Evolutionary conservation across 1,284 basidiomycete species (phyloP).

Genomic region (Ustilago trichophora): DNA sequence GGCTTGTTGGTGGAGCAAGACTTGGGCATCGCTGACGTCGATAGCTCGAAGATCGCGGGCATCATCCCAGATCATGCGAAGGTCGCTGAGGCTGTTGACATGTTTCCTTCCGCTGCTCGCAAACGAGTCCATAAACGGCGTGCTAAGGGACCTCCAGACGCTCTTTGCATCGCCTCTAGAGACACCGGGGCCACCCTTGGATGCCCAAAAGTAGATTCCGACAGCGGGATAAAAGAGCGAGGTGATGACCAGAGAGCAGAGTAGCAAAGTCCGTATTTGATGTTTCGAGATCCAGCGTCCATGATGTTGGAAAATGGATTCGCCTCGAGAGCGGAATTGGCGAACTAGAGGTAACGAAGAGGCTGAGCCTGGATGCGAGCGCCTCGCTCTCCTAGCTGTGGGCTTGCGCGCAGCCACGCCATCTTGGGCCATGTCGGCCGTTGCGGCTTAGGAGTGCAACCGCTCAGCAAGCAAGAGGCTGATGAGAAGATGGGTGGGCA

Average conservation of each 20-base stretch:
- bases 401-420: constrained; percentile 8
- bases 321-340: constrained; percentile 26
- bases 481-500: not conserved
- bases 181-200: constrained; percentile 59
- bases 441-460: not conserved
- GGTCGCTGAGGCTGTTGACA: constrained; percentile 59
- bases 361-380: constrained; percentile 21
- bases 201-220: constrained; percentile 64
- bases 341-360: constrained; percentile 30
- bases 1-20: constrained; percentile 19
- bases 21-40: constrained; percentile 47
- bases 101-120: constrained; percentile 54
- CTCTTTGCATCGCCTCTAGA: constrained; percentile 54
- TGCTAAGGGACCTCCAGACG: constrained; percentile 60
- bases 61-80: constrained; percentile 65
- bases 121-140: constrained; percentile 60
- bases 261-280: constrained; percentile 90
- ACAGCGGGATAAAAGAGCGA: constrained; percentile 77
- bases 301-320: constrained; percentile 45
- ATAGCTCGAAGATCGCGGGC: constrained; percentile 53
- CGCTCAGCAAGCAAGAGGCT: constrained; percentile 1
- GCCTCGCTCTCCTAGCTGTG: constrained; percentile 19
- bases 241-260: constrained; percentile 93
- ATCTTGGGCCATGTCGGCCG: constrained; percentile 26
- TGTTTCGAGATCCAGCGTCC: constrained; percentile 69